Conservation (phyloP, 176 grass and related monocot genomes). For the Oryza nivara region DNA sequence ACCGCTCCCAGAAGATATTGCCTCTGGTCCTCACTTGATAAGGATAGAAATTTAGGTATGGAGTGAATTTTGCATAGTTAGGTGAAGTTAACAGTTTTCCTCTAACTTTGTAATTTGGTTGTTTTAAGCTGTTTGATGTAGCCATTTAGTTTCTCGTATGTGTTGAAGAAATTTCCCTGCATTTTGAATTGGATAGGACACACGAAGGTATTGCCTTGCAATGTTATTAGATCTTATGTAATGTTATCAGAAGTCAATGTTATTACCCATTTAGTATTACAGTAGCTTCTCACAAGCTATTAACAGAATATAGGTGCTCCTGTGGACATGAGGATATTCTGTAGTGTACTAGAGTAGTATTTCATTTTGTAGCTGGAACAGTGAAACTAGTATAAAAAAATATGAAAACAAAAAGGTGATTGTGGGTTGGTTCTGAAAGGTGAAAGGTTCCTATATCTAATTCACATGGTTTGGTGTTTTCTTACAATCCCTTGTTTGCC, state of each 20-base stretch:
- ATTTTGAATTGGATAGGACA: neutral
- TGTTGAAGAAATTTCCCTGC: neutral
- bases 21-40: neutral
- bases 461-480: slow-evolving; percentile 17
- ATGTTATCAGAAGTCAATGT: neutral
- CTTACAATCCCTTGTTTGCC: neutral
- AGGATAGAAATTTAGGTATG: neutral
- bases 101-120: neutral
- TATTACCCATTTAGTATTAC: neutral
- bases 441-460: neutral
- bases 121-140: slow-evolving; percentile 6
- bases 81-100: neutral
- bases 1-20: neutral
- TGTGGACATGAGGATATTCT: too few species aligned
- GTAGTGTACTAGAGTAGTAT: neutral
- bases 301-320: too few species aligned
- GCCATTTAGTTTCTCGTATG: neutral
- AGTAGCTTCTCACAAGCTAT: neutral
- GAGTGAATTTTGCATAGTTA: neutral
- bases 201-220: neutral
- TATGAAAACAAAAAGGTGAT: neutral
- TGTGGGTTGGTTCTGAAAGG: slow-evolving; percentile 6
- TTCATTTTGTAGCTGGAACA: neutral
- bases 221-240: neutral
- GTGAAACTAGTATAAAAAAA: neutral